A percentile compares a stretch with the other conserved stretches of the same genome.
phyloP scores from a whole-genome alignment of 2,329 filamentous ascomycete genomes.

The Colletotrichum sp. region DNA sequence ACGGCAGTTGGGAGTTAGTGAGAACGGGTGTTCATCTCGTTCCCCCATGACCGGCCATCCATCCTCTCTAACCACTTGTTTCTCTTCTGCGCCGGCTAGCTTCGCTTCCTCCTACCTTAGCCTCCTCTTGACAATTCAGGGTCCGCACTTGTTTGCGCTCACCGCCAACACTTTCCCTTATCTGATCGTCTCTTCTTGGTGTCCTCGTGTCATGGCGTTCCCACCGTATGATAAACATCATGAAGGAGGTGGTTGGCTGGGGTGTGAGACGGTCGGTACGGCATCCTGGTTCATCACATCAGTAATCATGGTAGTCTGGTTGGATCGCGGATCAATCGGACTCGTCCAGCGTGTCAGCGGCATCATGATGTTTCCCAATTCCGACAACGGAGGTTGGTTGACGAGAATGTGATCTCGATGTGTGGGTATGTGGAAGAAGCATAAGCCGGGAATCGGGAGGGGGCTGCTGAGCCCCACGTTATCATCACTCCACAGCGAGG shows the following conservation, averaged over 20 bases:
- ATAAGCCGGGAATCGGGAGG: not conserved
- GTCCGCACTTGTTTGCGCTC: not conserved
- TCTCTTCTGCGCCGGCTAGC: not conserved
- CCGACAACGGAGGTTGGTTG: constrained; percentile 1
- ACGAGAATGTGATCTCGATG: not conserved
- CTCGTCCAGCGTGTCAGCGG: not conserved
- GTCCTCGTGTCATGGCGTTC: not conserved
- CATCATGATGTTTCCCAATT: not conserved
- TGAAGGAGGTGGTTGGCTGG: not conserved
- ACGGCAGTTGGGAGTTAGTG: not conserved
- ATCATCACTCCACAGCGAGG: not conserved
- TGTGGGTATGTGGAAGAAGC: not conserved
- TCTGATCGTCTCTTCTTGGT: not conserved
- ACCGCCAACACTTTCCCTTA: not conserved
- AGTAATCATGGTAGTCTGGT: not conserved
- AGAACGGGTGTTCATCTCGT: constrained; percentile 4
- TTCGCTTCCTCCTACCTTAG: not conserved
- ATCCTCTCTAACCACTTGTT: not conserved
- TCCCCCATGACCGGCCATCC: not conserved
- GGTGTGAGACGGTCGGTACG: not conserved
- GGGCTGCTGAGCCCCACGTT: not conserved
- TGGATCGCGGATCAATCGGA: not conserved
- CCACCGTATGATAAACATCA: not conserved
- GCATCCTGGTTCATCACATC: not conserved
- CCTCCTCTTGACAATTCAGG: not conserved